phyloP scores from a whole-genome alignment of 208 protist genomes.

The Leishmania guyanensis region DNA sequence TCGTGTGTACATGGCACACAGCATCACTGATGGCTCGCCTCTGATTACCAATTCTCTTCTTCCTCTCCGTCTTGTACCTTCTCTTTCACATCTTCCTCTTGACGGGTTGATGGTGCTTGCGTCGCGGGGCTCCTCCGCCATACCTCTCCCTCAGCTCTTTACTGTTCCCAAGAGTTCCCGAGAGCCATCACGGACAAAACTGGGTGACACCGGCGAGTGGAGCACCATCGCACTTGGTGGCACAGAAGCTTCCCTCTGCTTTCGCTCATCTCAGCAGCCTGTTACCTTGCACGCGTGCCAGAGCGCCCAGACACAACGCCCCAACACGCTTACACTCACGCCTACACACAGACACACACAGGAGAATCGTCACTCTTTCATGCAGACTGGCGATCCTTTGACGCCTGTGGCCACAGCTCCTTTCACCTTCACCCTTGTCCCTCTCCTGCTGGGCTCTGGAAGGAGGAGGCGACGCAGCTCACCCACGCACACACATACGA shows the following conservation, averaged over 20 bases:
- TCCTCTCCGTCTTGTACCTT: not conserved
- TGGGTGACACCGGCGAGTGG: not conserved
- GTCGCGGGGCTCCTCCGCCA: too few relatives aligned
- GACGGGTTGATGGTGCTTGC: too few relatives aligned
- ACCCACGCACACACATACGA: too few relatives aligned
- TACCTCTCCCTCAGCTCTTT: not conserved
- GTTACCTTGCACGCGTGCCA: not conserved
- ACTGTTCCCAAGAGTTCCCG: not conserved
- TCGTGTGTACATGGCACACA: not conserved
- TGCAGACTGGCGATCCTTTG: not conserved
- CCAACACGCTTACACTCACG: not conserved
- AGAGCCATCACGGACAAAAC: not conserved
- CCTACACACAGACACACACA: not conserved
- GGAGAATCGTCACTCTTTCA: not conserved
- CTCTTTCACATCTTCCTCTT: not conserved
- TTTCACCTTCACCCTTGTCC: not conserved
- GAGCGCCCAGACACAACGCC: not conserved
- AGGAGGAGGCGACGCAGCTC: not conserved
- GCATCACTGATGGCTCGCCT: not conserved
- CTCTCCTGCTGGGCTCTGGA: not conserved
- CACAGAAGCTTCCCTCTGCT: not conserved
- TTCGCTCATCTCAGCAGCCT: not conserved
- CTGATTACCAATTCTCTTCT: not conserved
- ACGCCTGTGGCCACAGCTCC: not conserved
- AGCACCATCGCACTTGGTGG: not conserved